Base-by-base conservation (phyloP, 257 asterid genomes). In the Nicotiana noctiflora region DNA sequence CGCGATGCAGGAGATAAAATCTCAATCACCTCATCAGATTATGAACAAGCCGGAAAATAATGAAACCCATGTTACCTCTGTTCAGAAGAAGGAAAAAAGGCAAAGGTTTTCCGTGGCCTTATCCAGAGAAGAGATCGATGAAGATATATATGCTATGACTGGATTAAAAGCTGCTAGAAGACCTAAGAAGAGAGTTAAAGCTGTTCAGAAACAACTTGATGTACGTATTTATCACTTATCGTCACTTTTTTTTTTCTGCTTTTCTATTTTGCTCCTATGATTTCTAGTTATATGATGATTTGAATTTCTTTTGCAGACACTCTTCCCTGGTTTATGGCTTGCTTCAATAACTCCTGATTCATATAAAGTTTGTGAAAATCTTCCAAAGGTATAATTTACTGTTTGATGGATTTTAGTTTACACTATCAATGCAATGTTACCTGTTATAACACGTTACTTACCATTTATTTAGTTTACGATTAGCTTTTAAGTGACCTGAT, bases 251-350 rank as follows among this genome's bases (percentile, higher is more conserved):
- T 8, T 56, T 23, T 14, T 10, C 17, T 25, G 27, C 14, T 5
- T 6, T 29, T 75, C 52, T 17, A 6, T 51, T 19, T 84, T 61
- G 46, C 12, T 0, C 12, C 0, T 34, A 21, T 59, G n/a, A 4
- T 15, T 53, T 53, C 15, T 52, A 8, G 46, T 61, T 17, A 52
- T 46, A 5, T 19, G 23, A 25, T 56, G 6, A 56, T 27, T 29
- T 56, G 65, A 53, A 3, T 75, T 15, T 32, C 44, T 46, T 40
- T 63, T 86, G 83, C 91, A 92, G 97, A 25, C 21, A 83, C 83
- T 83, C 63, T 88, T 84, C 83, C 97, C 97, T 60, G 95, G 97
- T 72, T 51, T 84, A 77, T 87, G 93, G 91, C 76, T 92, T 86
- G 63, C 84, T 27, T 83, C 91, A 21, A 85, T 92, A 31, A 88